phyloP scores from a whole-genome alignment of 768 basidiomycete genomes.

The Phanerochaete sordida region DNA sequence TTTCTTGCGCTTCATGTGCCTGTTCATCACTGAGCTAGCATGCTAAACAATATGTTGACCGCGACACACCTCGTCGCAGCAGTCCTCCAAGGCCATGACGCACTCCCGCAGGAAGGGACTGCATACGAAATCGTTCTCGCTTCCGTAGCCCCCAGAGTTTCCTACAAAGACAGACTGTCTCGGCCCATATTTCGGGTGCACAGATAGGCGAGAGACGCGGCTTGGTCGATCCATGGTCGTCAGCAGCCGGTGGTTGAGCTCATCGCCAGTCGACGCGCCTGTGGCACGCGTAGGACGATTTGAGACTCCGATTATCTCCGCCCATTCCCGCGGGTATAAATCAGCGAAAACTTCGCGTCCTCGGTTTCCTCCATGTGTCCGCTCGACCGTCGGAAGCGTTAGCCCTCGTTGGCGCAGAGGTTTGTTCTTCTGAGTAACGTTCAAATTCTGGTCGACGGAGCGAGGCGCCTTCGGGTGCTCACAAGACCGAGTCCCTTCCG shows the following conservation, averaged over 20 bases:
- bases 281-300: not conserved
- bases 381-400: slow-evolving; percentile 67
- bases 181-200: slow-evolving; percentile 33
- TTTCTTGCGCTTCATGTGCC: slow-evolving; percentile 66
- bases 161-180: slow-evolving; percentile 71
- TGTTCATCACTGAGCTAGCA: slow-evolving; percentile 21
- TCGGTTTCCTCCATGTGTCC: slow-evolving; percentile 52
- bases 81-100: slow-evolving; percentile 75
- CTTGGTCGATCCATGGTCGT: slow-evolving; percentile 9
- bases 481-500: slow-evolving; percentile 40
- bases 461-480: slow-evolving; percentile 58
- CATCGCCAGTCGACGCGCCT: not conserved
- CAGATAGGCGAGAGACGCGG: slow-evolving; percentile 48
- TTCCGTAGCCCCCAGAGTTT: slow-evolving; percentile 61
- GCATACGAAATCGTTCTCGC: slow-evolving; percentile 61
- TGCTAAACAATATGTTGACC: not conserved
- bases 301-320: slow-evolving; percentile 17
- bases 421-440: slow-evolving; percentile 58
- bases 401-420: slow-evolving; percentile 42
- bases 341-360: slow-evolving; percentile 19
- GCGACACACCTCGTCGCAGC: slow-evolving; percentile 67
- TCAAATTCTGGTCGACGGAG: slow-evolving; percentile 72
- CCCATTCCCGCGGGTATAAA: slow-evolving; percentile 22
- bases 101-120: slow-evolving; percentile 74
- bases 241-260: not conserved